phyloP scores from a whole-genome alignment of 306 rosid species.

The cucumber (Cucumis sativus) region DNA sequence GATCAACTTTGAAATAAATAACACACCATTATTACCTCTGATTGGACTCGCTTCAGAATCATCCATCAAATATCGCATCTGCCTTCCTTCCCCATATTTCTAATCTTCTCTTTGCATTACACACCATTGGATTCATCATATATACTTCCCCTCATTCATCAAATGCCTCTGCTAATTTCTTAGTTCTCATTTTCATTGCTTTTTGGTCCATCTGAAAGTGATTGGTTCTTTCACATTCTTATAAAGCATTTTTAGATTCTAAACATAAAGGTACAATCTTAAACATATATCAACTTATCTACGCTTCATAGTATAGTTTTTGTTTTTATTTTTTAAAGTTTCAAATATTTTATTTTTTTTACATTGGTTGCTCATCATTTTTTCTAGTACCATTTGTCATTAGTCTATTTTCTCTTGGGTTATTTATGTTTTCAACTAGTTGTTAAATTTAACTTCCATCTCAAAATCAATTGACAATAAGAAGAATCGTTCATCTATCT shows the following conservation, averaged over 20 bases:
- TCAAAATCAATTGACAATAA: no score
- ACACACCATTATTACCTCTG: slow-evolving; percentile 44
- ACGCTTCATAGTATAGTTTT: no score
- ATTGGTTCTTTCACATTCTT: background rate
- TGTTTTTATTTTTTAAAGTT: no score
- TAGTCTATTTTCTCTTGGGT: background rate
- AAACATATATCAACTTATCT: no score
- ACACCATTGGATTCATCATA: slow-evolving; percentile 39
- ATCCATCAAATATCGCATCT: slow-evolving; percentile 49
- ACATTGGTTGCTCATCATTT: background rate
- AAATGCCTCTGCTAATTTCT: background rate
- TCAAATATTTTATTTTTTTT: no score
- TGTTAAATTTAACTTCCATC: no score
- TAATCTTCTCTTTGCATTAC: slow-evolving; percentile 39
- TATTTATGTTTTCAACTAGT: no score
- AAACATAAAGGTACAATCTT: background rate
- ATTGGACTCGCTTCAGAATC: slow-evolving; percentile 58
- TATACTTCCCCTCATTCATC: slow-evolving; percentile 45
- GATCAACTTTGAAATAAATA: no score
- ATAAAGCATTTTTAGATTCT: background rate
- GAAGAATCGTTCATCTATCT: no score
- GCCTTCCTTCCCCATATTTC: slow-evolving; percentile 68
- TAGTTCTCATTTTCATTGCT: background rate
- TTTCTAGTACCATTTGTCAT: no score
- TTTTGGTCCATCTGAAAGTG: background rate